phyloP scores from a whole-genome alignment of 805 yeast species.

The Starmerella tilneyi region DNA sequence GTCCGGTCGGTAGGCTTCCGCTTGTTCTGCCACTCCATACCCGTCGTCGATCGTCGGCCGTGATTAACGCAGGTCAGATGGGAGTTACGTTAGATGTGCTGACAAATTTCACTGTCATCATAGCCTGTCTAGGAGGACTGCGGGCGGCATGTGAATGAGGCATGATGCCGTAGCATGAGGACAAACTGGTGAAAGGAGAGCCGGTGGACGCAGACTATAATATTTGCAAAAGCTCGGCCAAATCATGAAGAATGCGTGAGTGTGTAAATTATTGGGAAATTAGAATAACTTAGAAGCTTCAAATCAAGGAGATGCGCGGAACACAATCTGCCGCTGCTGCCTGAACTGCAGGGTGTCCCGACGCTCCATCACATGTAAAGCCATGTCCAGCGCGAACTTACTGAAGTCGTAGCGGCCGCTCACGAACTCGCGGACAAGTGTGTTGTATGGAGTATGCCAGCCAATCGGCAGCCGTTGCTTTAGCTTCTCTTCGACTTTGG shows the following conservation, averaged over 20 bases:
- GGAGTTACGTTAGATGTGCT: too few species aligned
- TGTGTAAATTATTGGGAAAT: too few species aligned
- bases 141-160: too few species aligned
- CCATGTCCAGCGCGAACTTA: slow-evolving; percentile 52
- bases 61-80: too few species aligned
- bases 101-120: too few species aligned
- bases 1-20: slow-evolving; percentile 44
- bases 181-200: not conserved
- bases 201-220: too few species aligned
- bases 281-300: not conserved
- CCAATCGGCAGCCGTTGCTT: slow-evolving; percentile 90
- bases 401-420: slow-evolving; percentile 37
- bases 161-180: too few species aligned
- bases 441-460: slow-evolving; percentile 83
- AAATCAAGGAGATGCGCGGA: slow-evolving; percentile 55
- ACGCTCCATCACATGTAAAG: slow-evolving; percentile 69
- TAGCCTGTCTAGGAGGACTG: too few species aligned
- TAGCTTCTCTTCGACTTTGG: slow-evolving; percentile 70
- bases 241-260: not conserved
- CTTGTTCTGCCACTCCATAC: slow-evolving; percentile 27
- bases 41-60: too few species aligned
- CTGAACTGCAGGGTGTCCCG: slow-evolving; percentile 81
- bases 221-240: too few species aligned
- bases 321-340: slow-evolving; percentile 73
- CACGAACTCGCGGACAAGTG: slow-evolving; percentile 67